Percentiles rank a stretch among this genome's conserved stretches.
Evolutionary conservation across 495 filamentous ascomycete species (phyloP).

Genomic region (Penicillium angulare): DNA sequence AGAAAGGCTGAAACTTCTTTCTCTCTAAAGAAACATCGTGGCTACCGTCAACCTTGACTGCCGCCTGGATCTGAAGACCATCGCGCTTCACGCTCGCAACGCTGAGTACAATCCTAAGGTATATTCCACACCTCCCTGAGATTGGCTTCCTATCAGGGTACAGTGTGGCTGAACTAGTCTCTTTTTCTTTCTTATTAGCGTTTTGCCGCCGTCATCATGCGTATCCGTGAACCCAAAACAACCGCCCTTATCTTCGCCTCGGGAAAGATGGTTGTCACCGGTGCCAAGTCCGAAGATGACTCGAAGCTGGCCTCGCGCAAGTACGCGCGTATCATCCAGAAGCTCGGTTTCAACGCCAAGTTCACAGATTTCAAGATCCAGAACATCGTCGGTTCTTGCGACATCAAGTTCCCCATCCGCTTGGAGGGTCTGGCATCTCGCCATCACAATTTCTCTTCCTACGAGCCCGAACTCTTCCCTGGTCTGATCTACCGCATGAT

Average conservation of each 20-base stretch:
- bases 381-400: constrained; percentile 98
- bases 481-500: constrained; percentile 99
- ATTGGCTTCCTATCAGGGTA: constrained; percentile 35
- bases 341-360: constrained; percentile 98
- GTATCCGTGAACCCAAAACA: constrained; percentile 98
- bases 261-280: constrained; percentile 99
- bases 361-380: constrained; percentile 99
- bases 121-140: constrained; percentile 49
- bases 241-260: constrained; percentile 97
- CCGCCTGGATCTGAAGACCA: constrained; percentile 97
- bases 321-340: constrained; percentile 99
- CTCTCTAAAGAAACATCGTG: constrained; percentile 93
- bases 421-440: constrained; percentile 91
- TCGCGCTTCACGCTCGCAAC: constrained; percentile 96
- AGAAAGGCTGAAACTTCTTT: constrained; percentile 54
- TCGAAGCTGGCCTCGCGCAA: constrained; percentile 95
- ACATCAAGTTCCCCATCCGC: constrained; percentile 99
- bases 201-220: constrained; percentile 99
- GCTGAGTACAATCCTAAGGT: constrained; percentile 98
- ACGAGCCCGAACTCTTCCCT: constrained; percentile 97
- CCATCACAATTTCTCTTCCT: constrained; percentile 99
- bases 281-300: constrained; percentile 97
- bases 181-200: constrained; percentile 59
- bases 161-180: constrained; percentile 48
- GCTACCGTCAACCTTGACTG: constrained; percentile 99